phyloP scores from a whole-genome alignment of 2,329 filamentous ascomycete species.

The Fusarium graminum region DNA sequence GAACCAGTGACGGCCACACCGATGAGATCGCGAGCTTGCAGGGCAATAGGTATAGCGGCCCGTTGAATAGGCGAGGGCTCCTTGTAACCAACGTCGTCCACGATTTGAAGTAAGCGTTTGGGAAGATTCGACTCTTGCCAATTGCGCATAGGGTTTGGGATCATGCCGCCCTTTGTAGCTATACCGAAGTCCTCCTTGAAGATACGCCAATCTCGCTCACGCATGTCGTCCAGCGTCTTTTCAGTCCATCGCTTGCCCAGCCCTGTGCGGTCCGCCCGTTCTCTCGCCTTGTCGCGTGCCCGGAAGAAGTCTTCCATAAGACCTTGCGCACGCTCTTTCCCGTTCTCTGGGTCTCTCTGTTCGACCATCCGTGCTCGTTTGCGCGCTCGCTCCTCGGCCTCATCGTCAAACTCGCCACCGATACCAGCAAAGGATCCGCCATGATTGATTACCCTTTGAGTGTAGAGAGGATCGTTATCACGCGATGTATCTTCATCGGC shows the following conservation, averaged over 20 bases:
- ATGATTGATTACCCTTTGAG: conserved; percentile 50
- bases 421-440: conserved; percentile 61
- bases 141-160: conserved; percentile 95
- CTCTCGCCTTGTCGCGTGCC: conserved; percentile 70
- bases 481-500: conserved; percentile 85
- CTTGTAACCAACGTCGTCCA: conserved; percentile 87
- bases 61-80: conserved; percentile 94
- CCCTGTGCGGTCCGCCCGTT: conserved; percentile 78
- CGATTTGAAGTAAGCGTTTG: conserved; percentile 80
- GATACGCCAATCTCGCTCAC: conserved; percentile 97
- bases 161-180: conserved; percentile 88
- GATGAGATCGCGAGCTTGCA: conserved; percentile 95
- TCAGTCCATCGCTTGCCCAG: conserved; percentile 96
- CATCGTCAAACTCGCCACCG: conserved; percentile 65
- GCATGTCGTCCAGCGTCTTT: conserved; percentile 93
- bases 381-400: conserved; percentile 66
- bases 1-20: conserved; percentile 98
- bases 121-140: conserved; percentile 91
- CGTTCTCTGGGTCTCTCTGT: conserved; percentile 80
- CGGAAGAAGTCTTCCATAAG: conserved; percentile 86
- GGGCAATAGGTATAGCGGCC: conserved; percentile 93
- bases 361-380: conserved; percentile 77
- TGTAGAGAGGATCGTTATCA: conserved; percentile 81
- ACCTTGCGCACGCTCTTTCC: conserved; percentile 79
- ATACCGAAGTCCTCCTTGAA: conserved; percentile 99